Base-by-base conservation (phyloP, 768 basidiomycete species). In the Tulasnella sp. region DNA sequence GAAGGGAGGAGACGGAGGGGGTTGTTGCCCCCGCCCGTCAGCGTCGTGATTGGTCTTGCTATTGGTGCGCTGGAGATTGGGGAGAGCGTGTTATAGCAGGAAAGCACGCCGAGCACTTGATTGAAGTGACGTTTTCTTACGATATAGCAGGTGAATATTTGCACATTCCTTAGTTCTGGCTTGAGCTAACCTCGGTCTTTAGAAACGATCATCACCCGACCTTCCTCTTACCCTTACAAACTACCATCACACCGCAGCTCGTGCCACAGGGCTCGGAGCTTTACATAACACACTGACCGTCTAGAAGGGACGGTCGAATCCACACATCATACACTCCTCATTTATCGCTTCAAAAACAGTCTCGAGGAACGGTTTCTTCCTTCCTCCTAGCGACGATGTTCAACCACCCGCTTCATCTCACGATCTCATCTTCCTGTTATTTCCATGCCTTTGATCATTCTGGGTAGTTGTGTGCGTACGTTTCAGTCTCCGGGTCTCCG, bases 61-160 rank as follows among this genome's bases (percentile, higher is more conserved):
- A 72, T 74, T 22, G 66, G 39, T 14, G 74, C 71, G 14, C 39
- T 74, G 63, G 74, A 74, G 59, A 72, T 73, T 32, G 71, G 74
- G 35, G 74, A 74, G 41, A 59, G 74, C n/a, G 71, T 74, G 11
- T 47, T 69, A 47, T 69, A 69, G 42, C 40, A 16, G 40, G 40
- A 16, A 40, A 40, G 8, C 40, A 40, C n/a, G n/a, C 16, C 40
- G 40, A 40, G 16, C 40, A 7, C 40, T 40, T 40, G 8, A 40
- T 16, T n/a, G n/a, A n/a, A n/a, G n/a, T n/a, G n/a, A n/a, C n/a
- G n/a, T n/a, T n/a, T n/a, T n/a, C n/a, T n/a, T n/a, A n/a, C n/a
- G n/a, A n/a, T n/a, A n/a, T n/a, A n/a, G n/a, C n/a, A n/a, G n/a
- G n/a, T n/a, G n/a, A n/a, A n/a, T n/a, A n/a, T n/a, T n/a, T n/a